Conservation (phyloP, 495 filamentous ascomycete species). For the Platismatia glauca region DNA sequence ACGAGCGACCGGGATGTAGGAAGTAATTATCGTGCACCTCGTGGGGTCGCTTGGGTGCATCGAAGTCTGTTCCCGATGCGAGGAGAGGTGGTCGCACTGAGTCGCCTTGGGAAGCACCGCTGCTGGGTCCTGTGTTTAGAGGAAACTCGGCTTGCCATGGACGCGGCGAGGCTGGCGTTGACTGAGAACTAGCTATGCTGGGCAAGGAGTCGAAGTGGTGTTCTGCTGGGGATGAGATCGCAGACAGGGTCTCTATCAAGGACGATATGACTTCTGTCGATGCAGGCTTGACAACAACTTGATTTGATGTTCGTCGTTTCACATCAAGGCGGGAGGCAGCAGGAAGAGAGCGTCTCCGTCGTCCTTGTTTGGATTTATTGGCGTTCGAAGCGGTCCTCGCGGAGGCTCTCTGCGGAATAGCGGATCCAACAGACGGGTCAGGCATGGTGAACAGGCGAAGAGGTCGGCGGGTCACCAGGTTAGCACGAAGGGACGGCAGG, state of each 20-base stretch:
- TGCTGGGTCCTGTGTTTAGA: constrained; percentile 11
- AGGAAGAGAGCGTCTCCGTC: constrained; percentile 21
- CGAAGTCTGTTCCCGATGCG: neutral
- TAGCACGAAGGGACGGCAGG: constrained; percentile 7
- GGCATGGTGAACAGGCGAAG: constrained; percentile 8
- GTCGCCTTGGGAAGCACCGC: constrained; percentile 14
- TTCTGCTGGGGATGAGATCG: constrained; percentile 68
- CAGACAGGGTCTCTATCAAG: constrained; percentile 82
- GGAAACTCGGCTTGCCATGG: constrained; percentile 25
- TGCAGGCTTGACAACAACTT: constrained; percentile 47
- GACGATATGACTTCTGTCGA: constrained; percentile 92
- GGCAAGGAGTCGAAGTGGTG: constrained; percentile 62
- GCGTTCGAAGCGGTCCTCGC: constrained; percentile 13
- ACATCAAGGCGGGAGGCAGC: constrained; percentile 8
- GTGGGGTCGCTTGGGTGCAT: constrained; percentile 5
- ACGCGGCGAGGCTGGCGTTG: constrained; percentile 30
- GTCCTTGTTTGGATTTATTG: constrained; percentile 8
- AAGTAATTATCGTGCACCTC: constrained; percentile 34
- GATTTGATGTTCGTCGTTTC: constrained; percentile 29
- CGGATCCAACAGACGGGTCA: constrained; percentile 7
- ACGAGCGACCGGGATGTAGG: constrained; percentile 65
- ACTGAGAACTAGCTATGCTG: constrained; percentile 33
- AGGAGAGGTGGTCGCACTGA: constrained; percentile 15
- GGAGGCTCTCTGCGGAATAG: constrained; percentile 22
- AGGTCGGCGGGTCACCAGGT: neutral